phyloP scores from a whole-genome alignment of 352 stramenopile species.

The Pythium myriotylum region DNA sequence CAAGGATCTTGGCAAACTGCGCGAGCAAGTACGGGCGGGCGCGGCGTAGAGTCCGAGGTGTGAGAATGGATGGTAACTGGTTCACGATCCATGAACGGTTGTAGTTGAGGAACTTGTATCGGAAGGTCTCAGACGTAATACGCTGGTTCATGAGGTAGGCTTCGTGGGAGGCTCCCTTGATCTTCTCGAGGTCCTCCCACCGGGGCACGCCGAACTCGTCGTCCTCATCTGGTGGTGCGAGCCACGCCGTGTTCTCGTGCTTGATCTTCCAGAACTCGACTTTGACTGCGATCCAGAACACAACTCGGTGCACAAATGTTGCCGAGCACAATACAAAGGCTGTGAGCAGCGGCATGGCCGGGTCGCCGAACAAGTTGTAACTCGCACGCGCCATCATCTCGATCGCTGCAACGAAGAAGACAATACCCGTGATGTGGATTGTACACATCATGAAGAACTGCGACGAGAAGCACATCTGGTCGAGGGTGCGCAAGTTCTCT shows the following conservation, averaged over 20 bases:
- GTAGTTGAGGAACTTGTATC: conserved; percentile 98
- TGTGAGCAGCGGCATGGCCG: conserved; percentile 85
- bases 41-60: conserved; percentile 90
- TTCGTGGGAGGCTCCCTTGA: conserved; percentile 94
- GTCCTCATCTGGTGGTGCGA: conserved; percentile 86
- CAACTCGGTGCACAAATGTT: conserved; percentile 60
- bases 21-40: conserved; percentile 94
- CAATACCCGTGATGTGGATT: conserved; percentile 92
- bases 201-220: conserved; percentile 92
- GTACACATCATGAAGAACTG: conserved; percentile 99
- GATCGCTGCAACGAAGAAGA: conserved; percentile 95
- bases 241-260: conserved; percentile 96
- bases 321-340: conserved; percentile 66
- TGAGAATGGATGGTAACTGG: conserved; percentile 95
- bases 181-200: conserved; percentile 92
- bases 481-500: conserved; percentile 92
- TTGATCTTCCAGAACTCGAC: conserved; percentile 96
- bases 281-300: conserved; percentile 85
- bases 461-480: conserved; percentile 97
- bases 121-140: conserved; percentile 96
- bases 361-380: conserved; percentile 97
- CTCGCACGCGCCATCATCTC: conserved; percentile 95
- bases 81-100: conserved; percentile 97
- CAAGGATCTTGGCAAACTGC: conserved; percentile 96
- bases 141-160: conserved; percentile 97